phyloP scores from a whole-genome alignment of 208 protist genomes.

The Crithidia bombi region DNA sequence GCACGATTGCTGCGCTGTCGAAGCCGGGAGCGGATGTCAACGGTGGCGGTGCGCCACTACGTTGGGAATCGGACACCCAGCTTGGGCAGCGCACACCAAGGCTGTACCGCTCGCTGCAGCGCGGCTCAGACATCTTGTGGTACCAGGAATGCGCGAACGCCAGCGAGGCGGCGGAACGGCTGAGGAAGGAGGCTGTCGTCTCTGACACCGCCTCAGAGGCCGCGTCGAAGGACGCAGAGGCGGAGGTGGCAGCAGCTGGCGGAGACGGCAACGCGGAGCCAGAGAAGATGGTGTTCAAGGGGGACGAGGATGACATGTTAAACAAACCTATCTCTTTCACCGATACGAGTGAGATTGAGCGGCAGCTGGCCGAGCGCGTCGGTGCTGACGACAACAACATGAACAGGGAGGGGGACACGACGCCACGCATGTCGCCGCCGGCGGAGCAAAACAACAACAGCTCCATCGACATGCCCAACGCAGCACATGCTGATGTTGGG shows the following conservation, averaged over 20 bases:
- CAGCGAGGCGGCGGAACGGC: neutral
- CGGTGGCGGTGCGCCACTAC: conserved; percentile 12
- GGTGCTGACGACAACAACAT: neutral
- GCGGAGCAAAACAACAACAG: conserved; percentile 1
- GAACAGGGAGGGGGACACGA: conserved; percentile 2
- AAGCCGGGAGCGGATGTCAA: neutral
- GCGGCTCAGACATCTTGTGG: conserved; percentile 16
- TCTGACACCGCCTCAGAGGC: conserved; percentile 21
- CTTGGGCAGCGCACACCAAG: conserved; percentile 9
- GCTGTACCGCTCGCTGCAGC: conserved; percentile 21
- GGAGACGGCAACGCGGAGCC: conserved; percentile 1
- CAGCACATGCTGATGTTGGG: neutral
- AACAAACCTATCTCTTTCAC: conserved; percentile 32
- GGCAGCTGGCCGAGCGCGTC: conserved; percentile 1
- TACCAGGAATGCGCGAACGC: conserved; percentile 6
- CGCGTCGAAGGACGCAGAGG: neutral
- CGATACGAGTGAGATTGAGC: conserved; percentile 32
- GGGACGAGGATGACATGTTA: neutral
- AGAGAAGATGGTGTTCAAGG: conserved; percentile 7
- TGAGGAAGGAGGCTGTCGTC: neutral
- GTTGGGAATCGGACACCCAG: conserved; percentile 12
- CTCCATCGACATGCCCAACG: conserved; percentile 3
- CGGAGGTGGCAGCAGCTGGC: neutral
- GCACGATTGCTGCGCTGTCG: conserved; percentile 19
- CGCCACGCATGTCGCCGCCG: conserved; percentile 31